Conservation (phyloP, 164 flowering plant genomes). For the Berberis vulgaris region DNA sequence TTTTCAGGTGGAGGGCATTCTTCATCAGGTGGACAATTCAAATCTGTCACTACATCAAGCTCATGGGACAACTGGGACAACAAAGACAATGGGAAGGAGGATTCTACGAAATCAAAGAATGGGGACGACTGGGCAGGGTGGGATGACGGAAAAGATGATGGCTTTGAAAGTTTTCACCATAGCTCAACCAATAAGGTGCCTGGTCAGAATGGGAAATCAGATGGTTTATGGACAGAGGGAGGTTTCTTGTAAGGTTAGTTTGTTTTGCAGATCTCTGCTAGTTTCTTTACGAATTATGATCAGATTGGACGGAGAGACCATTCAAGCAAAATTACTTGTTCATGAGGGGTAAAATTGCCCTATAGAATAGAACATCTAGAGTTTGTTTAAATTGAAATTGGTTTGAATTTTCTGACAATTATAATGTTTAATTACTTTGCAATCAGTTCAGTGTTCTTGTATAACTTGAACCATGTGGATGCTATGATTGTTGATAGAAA, state of each 20-base stretch:
- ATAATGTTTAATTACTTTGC: too few species aligned
- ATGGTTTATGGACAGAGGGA: conserved; percentile 67
- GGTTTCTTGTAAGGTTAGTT: conserved; percentile 62
- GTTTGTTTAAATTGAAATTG: too few species aligned
- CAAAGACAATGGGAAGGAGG: conserved; percentile 42
- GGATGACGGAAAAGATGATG: conserved; percentile 76
- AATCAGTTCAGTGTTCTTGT: too few species aligned
- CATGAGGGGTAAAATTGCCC: too few species aligned
- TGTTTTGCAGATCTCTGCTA: too few species aligned
- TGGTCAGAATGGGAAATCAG: conserved; percentile 66
- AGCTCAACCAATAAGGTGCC: conserved; percentile 32
- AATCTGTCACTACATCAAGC: conserved; percentile 21
- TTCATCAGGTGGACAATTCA: conserved; percentile 7
- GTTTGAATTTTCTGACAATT: too few species aligned
- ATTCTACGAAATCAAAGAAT: conserved; percentile 20
- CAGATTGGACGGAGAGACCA: too few species aligned
- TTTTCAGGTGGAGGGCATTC: conserved; percentile 17
- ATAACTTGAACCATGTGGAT: too few species aligned
- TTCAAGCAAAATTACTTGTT: too few species aligned
- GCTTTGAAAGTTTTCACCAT: conserved; percentile 40
- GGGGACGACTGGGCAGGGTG: conserved; percentile 90
- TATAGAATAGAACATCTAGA: too few species aligned
- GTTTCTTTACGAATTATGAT: too few species aligned
- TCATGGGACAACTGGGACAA: conserved; percentile 93
- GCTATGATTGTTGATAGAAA: too few species aligned